Base-by-base conservation (phyloP, 768 basidiomycete species). In the Boletus vermiculosoides region DNA sequence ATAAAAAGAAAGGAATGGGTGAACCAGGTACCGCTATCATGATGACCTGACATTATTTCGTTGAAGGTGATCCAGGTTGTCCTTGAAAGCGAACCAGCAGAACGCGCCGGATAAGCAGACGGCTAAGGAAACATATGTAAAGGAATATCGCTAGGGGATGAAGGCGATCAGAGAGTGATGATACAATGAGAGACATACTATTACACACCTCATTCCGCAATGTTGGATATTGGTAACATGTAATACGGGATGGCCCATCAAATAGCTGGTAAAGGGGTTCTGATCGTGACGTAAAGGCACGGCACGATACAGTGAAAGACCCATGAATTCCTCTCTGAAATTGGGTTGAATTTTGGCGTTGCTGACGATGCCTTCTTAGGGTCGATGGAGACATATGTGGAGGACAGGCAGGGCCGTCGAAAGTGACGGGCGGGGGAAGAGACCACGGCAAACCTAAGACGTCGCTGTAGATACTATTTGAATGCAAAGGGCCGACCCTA, bases 371-470 rank as follows among this genome's bases (percentile, higher is more conserved):
- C 37, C 46, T 50, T 51, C 51, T 36, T 31, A 64, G 56, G 45
- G 60, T 20, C 34, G 47, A 50, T 3, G 54, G 55, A 28, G 59
- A 65, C 58, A 60, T 63, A 25, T 64, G 67, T 39, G 65, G 67
- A 50, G 71, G 68, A 52, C 74, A 67, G 12, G 80, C 79, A 6
- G 82, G 82, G 4, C 81, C 82, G 52, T 82, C 81, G 55, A 80
- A 80, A 18, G 77, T 60, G 54, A 78, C 65, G 9, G 80, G 78
- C 47, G 78, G 66, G 40, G 81, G 79, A 31, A 81, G 73, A 20
- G 73, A 74, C 42, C 64, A 52, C 15, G 72, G 66, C 23, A 60
- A 49, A 23, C 49, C 62, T 4, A 64, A n/a, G 33, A 59, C 54
- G 28, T 47, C 58, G 18, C 25, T 34, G 50, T 63, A 51, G 6